phyloP scores from a whole-genome alignment of 208 protist genomes.

The Leptomonas seymouri region DNA sequence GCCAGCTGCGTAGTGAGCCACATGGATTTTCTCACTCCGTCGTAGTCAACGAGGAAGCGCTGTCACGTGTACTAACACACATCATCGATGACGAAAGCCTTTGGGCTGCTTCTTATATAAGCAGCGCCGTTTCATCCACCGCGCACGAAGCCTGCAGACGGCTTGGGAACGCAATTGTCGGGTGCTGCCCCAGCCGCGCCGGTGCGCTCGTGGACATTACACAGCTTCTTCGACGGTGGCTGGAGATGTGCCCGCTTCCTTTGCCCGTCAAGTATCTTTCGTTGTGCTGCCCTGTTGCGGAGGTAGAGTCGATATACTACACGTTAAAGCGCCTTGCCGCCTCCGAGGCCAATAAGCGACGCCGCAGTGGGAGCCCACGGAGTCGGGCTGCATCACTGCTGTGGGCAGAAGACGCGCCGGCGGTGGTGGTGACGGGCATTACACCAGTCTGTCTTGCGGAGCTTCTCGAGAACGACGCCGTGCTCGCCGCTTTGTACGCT shows the following conservation, averaged over 20 bases:
- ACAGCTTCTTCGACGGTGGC: slow-evolving; percentile 23
- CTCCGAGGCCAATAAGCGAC: slow-evolving; percentile 20
- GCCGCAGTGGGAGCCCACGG: slow-evolving; percentile 11
- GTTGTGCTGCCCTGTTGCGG: slow-evolving; percentile 13
- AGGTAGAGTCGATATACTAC: slow-evolving; percentile 38
- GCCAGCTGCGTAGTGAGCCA: slow-evolving; percentile 2
- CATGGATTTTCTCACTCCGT: neutral
- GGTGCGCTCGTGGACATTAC: slow-evolving; percentile 13
- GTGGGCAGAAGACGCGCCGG: neutral
- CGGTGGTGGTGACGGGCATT: slow-evolving; percentile 26
- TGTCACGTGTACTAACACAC: neutral
- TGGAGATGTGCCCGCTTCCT: slow-evolving; percentile 23
- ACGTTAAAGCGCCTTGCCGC: slow-evolving; percentile 38
- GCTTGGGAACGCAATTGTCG: slow-evolving; percentile 23
- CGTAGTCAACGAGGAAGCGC: slow-evolving; percentile 13
- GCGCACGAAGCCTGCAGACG: slow-evolving; percentile 13
- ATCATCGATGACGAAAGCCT: slow-evolving; percentile 12
- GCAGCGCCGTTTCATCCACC: neutral
- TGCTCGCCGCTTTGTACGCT: slow-evolving; percentile 27
- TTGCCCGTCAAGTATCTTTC: slow-evolving; percentile 22
- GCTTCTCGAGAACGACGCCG: slow-evolving; percentile 29
- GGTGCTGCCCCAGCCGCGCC: slow-evolving; percentile 14
- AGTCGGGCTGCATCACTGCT: slow-evolving; percentile 1
- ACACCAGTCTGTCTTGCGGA: slow-evolving; percentile 28
- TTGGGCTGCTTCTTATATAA: neutral